Conservation (phyloP, 352 stramenopile genomes). For the Halophytophthora polymorphica region DNA sequence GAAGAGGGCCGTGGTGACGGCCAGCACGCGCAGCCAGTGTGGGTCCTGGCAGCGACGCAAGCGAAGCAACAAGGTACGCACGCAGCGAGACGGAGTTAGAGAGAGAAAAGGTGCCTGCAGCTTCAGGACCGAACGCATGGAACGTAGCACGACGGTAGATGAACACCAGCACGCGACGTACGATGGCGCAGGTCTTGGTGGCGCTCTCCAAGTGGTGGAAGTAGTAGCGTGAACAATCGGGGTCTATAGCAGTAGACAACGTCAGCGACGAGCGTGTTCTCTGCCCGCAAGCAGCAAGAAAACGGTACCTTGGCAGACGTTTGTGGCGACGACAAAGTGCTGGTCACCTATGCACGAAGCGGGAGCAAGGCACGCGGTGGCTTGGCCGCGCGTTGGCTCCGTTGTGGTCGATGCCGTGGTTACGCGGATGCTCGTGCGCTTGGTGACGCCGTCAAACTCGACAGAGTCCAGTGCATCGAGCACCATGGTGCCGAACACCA, state of each 20-base stretch:
- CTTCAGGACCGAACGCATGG: too few species aligned
- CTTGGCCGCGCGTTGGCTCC: neutral
- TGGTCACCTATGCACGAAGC: slow-evolving; percentile 38
- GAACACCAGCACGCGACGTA: slow-evolving; percentile 21
- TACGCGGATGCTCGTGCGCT: slow-evolving; percentile 26
- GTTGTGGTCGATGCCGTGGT: neutral
- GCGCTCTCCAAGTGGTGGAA: slow-evolving; percentile 49
- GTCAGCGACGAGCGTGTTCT: neutral
- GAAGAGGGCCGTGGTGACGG: slow-evolving; percentile 32
- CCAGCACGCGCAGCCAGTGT: slow-evolving; percentile 34
- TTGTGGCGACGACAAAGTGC: slow-evolving; percentile 31
- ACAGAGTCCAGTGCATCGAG: slow-evolving; percentile 42
- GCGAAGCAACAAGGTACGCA: neutral
- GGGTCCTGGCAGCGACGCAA: slow-evolving; percentile 26
- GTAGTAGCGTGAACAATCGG: slow-evolving; percentile 58
- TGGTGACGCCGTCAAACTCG: slow-evolving; percentile 39
- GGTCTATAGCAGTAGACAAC: slow-evolving; percentile 33
- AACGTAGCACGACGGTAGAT: neutral
- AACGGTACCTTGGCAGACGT: slow-evolving; percentile 51
- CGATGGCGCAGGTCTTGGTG: slow-evolving; percentile 50
- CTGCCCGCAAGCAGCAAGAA: neutral
- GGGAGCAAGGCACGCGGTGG: neutral
- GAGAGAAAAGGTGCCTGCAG: neutral
- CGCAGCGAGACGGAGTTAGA: neutral
- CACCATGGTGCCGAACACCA: slow-evolving; percentile 63